These are phyloP conservation scores for Sonneratia alba DNA, from an alignment of 345 rosid species.

Conservation along the genomic window DNA sequence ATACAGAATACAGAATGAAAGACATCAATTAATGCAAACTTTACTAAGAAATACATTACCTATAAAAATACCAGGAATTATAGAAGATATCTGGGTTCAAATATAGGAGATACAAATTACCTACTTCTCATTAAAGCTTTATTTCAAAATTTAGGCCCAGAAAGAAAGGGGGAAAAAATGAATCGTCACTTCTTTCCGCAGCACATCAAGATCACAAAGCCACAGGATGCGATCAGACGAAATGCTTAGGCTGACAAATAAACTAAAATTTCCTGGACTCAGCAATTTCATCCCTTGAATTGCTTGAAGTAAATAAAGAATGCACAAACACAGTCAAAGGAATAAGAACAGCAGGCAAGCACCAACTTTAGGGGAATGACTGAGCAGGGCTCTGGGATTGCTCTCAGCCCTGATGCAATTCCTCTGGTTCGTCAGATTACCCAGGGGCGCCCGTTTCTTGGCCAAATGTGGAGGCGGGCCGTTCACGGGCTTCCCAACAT, in stretches of 20 bases:
- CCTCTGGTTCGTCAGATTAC: constrained; percentile 60
- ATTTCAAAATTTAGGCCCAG: neutral
- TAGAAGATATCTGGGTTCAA: neutral
- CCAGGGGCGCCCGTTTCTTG: constrained; percentile 44
- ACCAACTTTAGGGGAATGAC: constrained; percentile 53
- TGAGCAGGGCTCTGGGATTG: constrained; percentile 26
- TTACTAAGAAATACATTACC: too few relatives aligned
- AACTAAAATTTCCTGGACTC: neutral
- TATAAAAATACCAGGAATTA: too few relatives aligned
- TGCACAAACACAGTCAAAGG: neutral
- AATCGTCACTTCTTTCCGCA: neutral
- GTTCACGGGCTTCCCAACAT: constrained; percentile 25
- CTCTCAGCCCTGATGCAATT: constrained; percentile 16
- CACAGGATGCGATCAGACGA: neutral
- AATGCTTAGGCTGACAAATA: neutral
- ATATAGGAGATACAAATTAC: neutral
- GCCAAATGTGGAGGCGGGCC: constrained; percentile 32
- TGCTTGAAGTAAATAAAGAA: neutral
- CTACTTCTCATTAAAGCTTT: neutral
- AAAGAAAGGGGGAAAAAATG: too few relatives aligned
- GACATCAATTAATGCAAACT: too few relatives aligned
- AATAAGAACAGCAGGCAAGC: neutral
- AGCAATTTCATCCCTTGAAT: neutral
- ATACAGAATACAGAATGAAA: too few relatives aligned
- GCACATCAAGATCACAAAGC: neutral